Evolutionary conservation across 1,284 basidiomycete genomes (phyloP), one percentile per base, ranked within the genome.

Genomic region (Boletus sp.): DNA sequence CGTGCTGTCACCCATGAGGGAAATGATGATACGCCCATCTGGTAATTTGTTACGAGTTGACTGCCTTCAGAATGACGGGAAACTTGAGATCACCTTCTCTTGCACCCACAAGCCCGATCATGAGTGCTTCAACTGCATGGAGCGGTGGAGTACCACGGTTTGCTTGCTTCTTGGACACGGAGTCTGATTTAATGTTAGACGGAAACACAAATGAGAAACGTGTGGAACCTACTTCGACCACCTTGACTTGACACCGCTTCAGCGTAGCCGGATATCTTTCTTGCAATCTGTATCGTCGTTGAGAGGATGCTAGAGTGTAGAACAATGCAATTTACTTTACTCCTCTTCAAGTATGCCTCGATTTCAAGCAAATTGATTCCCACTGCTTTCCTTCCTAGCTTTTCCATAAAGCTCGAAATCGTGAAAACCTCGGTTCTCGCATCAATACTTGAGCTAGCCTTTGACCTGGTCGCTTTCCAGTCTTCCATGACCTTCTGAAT

Each of bases 281-380:
- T 75, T 4, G 83, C 88, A 55, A 89, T 80, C 86, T 89, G 41
- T 24, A 35, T 24, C n/a, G 33, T 47, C 51, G 45, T 57, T 51
- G 13, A 57, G 50, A 51, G n/a, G 29, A 49, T 11, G 47, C 35
- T 2, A 42, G 27, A 58, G 24, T 45, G n/a, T 18, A 47, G 6
- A 37, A 15, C 13, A 27, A 36, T 36, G 6, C 1, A 46, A 62
- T 79, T 76, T 47, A 95, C 89, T 79, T 96, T 96, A 68, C 92
- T 96, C 57, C 82, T 84, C 69, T 85, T 89, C 51, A 98, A 76
- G 76, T 98, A 99, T 15, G 76, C 75, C 65, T 92, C 89, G 33
- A 98, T 81, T 68, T 94, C 92, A 51, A 94, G 75, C 47, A 96
- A 73, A 68, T 98, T 98, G 58, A 89, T 86, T 39, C 81, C 84